Base-by-base conservation (phyloP, 1,284 basidiomycete species). In the Naganishia sp. region DNA sequence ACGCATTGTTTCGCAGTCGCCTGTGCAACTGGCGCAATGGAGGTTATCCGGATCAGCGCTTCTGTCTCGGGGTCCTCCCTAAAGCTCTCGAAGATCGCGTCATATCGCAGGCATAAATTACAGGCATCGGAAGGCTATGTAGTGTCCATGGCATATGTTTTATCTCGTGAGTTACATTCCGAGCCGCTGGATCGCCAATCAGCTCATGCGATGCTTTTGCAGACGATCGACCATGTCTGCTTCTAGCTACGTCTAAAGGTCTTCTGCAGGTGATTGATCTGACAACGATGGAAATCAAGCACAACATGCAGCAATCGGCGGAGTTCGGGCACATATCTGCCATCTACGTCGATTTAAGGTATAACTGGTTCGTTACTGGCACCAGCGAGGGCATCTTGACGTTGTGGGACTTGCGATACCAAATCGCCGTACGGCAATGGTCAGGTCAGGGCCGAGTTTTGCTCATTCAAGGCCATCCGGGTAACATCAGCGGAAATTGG, bases 51-150 rank as follows among this genome's bases (percentile, higher is more conserved):
- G 25, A 88, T 94, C 45, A 46, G 39, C 5, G 52, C 54, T 13
- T 94, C 68, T 94, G 98, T 81, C 97, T 97, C 83, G 88, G 87
- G 73, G 94, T 97, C 72, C 97, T 98, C 79, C 92, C 98, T 68
- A 92, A 89, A 73, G 94, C 99, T 77, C 97, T 98, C 72, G 94
- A 98, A 81, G 85, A 86, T 50, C 7, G 39, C 43, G 5, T n/a
- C 35, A 21, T 21, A 65, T 42, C 51, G 32, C 15, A 56, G 43
- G 11, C 49, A 46, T 39, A n/a, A 32, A 6, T 28, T 61, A 18
- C 11, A 21, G 21, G 6, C 32, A 6, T 28, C 28, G 13, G 57
- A 61, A 25, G 47, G 57, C 1, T 42, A 61, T 50, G 35, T 13
- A 21, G 57, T 41, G 13, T 50, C 57, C 3, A 35, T 61, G 57